A percentile compares a stretch with the other conserved stretches of the same genome.
phyloP scores from a whole-genome alignment of 768 basidiomycete genomes.

The Melanogaster broomeanus region DNA sequence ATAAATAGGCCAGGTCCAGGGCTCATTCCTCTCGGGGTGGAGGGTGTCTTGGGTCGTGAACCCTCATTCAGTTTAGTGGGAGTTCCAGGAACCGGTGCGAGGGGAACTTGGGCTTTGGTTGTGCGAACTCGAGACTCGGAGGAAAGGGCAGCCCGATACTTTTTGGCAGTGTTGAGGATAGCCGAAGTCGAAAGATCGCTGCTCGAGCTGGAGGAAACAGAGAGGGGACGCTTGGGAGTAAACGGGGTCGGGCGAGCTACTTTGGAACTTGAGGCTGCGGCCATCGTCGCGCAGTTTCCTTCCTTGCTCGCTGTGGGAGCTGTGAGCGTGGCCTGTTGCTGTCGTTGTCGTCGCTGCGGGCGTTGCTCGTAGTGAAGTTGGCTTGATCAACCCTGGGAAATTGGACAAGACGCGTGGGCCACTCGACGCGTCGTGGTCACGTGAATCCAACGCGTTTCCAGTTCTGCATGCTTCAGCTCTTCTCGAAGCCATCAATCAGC shows the following conservation, averaged over 20 bases:
- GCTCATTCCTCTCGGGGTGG: constrained; percentile 53
- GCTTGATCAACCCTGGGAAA: constrained; percentile 34
- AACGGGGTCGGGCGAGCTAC: constrained; percentile 46
- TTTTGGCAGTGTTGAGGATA: constrained; percentile 51
- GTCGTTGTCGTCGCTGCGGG: constrained; percentile 5
- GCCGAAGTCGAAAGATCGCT: constrained; percentile 38
- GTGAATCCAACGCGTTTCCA: constrained; percentile 8
- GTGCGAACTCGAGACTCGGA: constrained; percentile 37
- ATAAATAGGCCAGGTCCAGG: constrained; percentile 42
- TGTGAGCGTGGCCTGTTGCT: neutral
- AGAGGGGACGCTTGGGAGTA: constrained; percentile 56
- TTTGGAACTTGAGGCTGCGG: constrained; percentile 36
- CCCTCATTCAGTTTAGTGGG: constrained; percentile 46
- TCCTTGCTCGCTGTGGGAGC: neutral
- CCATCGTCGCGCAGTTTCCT: constrained; percentile 1
- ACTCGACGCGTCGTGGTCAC: constrained; percentile 30
- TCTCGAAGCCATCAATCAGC: constrained; percentile 12
- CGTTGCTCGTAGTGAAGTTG: constrained; percentile 1
- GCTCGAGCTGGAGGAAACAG: constrained; percentile 35
- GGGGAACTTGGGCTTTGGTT: constrained; percentile 32
- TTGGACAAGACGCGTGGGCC: constrained; percentile 21
- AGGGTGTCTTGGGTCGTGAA: constrained; percentile 54
- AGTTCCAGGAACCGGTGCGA: constrained; percentile 53
- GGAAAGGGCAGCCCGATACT: constrained; percentile 67
- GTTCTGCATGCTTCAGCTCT: neutral